Evolutionary conservation across 176 grass and related monocot species (phyloP), one percentile per base, ranked within the genome.

Genomic region (Puya raimondii): DNA sequence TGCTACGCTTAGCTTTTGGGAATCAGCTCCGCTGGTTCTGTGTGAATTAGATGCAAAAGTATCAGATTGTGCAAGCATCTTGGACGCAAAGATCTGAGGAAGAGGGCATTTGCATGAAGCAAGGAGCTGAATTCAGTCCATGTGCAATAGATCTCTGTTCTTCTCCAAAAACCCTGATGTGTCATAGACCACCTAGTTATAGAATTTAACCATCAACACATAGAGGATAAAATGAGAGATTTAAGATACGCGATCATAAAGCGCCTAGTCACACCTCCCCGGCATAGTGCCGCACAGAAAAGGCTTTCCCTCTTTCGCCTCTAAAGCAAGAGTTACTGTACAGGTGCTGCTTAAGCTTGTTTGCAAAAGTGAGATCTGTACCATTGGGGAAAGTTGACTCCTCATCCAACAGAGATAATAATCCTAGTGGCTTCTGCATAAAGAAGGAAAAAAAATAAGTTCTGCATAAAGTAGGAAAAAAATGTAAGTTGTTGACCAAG

Each of bases 341-440:
- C 65, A 97, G 84, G 77, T 97, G 94, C 48, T 97, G 89, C 77
- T 92, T 92, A 65, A 92, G 86, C 74, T 97, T 97, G 80, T 76
- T 88, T 14, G 89, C 94, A 69, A 97, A 97, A 82, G 86, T 92
- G 76, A 92, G 82, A 81, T 97, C 94, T 20, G 94, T 97, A 47
- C 88, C 94, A 74, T 92, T 97, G 69, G 94, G 94, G 52, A 97
- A 97, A 51, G 86, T 97, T 47, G 94, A 97, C 61, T 97, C 94
- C 79, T 97, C 94, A 78, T 97, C 94, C 69, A 97, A 77, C 42
- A 97, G 84, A 71, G 94, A 97, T 57, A 97, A 83, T 47, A 97
- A 79, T n/a, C 94, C 94, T 64, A 96, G 69, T 74, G 93, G 93
- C 61, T 72, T 97, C 89, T 88, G 82, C 50, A 82, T 64, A 65